Conservation (phyloP, 768 basidiomycete genomes). For the Coprinopsis sp. region DNA sequence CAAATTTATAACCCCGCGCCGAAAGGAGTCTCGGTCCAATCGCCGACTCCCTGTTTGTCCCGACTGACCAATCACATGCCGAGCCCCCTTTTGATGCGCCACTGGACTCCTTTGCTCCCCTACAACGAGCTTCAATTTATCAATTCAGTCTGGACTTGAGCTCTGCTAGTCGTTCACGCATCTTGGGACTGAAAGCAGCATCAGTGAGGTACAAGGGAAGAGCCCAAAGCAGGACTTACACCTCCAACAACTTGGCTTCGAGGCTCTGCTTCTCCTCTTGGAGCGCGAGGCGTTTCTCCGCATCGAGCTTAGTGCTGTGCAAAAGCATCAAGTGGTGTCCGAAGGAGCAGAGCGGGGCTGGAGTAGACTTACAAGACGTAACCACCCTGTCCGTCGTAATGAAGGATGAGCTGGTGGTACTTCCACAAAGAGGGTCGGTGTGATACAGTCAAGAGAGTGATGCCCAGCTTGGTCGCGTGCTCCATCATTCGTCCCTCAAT, state of each 20-base stretch:
- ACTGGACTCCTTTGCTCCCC: no score
- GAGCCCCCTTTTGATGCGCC: no score
- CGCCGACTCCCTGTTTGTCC: slow-evolving; percentile 2
- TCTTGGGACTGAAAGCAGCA: slow-evolving; percentile 60
- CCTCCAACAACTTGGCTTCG: slow-evolving; percentile 80
- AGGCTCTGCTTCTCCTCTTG: slow-evolving; percentile 93
- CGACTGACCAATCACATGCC: not conserved
- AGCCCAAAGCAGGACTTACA: slow-evolving; percentile 46
- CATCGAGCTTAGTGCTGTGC: slow-evolving; percentile 78
- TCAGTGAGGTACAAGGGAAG: slow-evolving; percentile 2
- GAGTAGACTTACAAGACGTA: slow-evolving; percentile 78
- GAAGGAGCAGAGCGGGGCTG: not conserved
- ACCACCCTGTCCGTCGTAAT: slow-evolving; percentile 92
- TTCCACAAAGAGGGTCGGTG: slow-evolving; percentile 94
- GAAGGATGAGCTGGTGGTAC: slow-evolving; percentile 83
- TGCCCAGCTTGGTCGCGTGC: slow-evolving; percentile 78
- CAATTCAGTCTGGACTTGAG: no score
- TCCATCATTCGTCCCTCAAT: slow-evolving; percentile 96
- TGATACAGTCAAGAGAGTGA: slow-evolving; percentile 91
- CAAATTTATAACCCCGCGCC: not conserved
- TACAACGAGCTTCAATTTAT: no score
- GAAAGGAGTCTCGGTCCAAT: not conserved
- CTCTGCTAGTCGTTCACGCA: slow-evolving; percentile 70
- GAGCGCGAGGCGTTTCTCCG: slow-evolving; percentile 81
- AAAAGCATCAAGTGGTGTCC: not conserved